These are phyloP conservation scores for Phialophora chinensis DNA, from an alignment of 2,329 filamentous ascomycete species.

Conservation along the genomic window DNA sequence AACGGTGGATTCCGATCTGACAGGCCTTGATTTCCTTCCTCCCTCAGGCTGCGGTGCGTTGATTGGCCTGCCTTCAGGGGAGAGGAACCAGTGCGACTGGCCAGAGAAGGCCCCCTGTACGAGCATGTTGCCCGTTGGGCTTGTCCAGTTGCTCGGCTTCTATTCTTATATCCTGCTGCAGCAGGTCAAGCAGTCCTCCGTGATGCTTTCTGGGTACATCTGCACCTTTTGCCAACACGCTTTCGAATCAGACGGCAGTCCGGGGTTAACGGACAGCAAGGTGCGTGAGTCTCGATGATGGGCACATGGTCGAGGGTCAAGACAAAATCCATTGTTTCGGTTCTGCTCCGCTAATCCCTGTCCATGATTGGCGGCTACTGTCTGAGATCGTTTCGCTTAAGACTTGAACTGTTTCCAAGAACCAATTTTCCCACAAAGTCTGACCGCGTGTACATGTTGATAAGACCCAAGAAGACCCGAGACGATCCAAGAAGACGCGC, in stretches of 20 bases:
- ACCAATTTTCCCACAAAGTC: neutral
- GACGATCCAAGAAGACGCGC: neutral
- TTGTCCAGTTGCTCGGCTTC: constrained; percentile 17
- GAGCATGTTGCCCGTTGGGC: neutral
- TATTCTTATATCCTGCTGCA: constrained; percentile 27
- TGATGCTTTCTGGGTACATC: neutral
- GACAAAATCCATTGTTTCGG: neutral
- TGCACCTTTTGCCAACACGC: neutral
- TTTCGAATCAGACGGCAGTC: neutral
- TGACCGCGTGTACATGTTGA: neutral
- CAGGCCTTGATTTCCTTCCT: constrained; percentile 19
- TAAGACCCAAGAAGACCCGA: neutral
- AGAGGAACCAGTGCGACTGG: neutral
- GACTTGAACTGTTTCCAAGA: constrained; percentile 3
- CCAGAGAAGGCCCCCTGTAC: neutral
- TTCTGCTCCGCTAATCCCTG: constrained; percentile 9
- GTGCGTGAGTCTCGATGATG: neutral
- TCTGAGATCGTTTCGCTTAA: constrained; percentile 14
- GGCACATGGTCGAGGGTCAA: neutral
- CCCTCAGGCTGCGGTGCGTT: constrained; percentile 7
- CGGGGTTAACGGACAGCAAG: neutral
- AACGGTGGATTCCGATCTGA: constrained; percentile 12
- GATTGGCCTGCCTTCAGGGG: constrained; percentile 16
- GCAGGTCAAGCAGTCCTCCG: neutral
- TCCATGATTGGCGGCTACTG: constrained; percentile 15